Base-by-base conservation (phyloP, 2,329 filamentous ascomycete genomes). In the Conoideocrella luteorostrata region DNA sequence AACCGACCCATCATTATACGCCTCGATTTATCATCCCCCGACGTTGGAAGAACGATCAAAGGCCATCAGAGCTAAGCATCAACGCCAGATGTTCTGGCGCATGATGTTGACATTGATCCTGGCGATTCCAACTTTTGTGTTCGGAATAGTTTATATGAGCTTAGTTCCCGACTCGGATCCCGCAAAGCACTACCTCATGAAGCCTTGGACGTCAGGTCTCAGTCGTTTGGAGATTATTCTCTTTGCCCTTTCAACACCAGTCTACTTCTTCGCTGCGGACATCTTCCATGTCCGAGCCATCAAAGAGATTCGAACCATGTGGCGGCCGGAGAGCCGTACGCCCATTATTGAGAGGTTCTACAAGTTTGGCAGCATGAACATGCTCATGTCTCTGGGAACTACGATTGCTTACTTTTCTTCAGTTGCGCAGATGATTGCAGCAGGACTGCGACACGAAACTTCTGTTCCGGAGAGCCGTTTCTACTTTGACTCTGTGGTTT, bases 301-400 rank as follows among this genome's bases (percentile, higher is more conserved):
- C 52, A 93, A 89, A 59, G 90, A 95, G 55, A 67, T 96, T 11
- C 72, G 73, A 48, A 74, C 81, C 0, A 70, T 95, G 50, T 96
- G 90, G 90, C 76, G 84, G 18, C 80, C 70, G 3, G 78, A 80
- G 22, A 95, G 88, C 58, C 78, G 75, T 29, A 83, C 83, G 1
- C 86, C 88, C 0, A 60, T 94, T 4, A 54, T 86, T 13, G 77
- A 84, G 52, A 75, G 90, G 12, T 90, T 96, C 57, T 88, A 89
- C 61, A 82, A 86, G n/a, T 96, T 96, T 56, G 90, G 90, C 7
- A 95, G 89, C 68, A 96, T 96, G 90, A 95, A 95, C 59, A 84
- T 94, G 69, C 75, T 96, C 47, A 90, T 96, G 65, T 93, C 86
- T 7, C 74, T 95, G 2, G 90, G 89, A 5, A 95, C 90, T 0